These are phyloP conservation scores for Rhazya stricta DNA, from an alignment of 257 asterid species.

Conservation along the genomic window DNA sequence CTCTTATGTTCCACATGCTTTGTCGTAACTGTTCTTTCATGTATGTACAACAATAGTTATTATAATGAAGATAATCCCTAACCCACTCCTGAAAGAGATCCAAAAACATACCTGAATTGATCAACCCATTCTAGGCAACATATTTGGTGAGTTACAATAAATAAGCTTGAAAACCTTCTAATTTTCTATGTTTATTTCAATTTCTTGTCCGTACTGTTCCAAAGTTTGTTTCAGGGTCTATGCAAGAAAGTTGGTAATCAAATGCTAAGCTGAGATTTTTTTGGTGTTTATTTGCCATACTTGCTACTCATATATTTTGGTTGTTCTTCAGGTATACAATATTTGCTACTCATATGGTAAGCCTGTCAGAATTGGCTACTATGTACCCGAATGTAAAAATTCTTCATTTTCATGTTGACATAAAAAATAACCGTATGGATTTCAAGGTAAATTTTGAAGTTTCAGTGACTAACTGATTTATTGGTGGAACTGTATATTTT, in stretches of 20 bases:
- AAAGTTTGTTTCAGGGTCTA: background rate
- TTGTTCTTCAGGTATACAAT: conserved; percentile 63
- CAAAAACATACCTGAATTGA: background rate
- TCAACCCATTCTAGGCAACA: background rate
- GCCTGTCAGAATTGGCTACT: conserved; percentile 77
- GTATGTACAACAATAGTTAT: background rate
- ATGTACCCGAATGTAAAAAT: conserved; percentile 84
- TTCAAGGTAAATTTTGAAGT: conserved; percentile 57
- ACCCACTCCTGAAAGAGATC: background rate
- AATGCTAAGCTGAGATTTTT: background rate
- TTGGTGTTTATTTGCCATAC: background rate
- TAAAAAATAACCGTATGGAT: conserved; percentile 81
- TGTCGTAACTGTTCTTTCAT: background rate
- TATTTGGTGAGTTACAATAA: background rate
- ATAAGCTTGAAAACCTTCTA: background rate
- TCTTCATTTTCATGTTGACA: conserved; percentile 79
- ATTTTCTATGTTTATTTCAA: background rate
- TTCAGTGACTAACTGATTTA: conserved; percentile 5
- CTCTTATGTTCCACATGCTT: background rate
- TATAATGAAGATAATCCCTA: background rate
- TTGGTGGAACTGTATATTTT: background rate
- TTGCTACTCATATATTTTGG: background rate
- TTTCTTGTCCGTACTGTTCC: background rate
- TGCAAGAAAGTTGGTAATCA: background rate
- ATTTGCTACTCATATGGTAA: conserved; percentile 96